A percentile compares a stretch with the other conserved stretches of the same genome.
These are phyloP conservation scores for Cyclostephanos tholiformis DNA, from an alignment of 108 stramenopile species.

Conservation along the genomic window DNA sequence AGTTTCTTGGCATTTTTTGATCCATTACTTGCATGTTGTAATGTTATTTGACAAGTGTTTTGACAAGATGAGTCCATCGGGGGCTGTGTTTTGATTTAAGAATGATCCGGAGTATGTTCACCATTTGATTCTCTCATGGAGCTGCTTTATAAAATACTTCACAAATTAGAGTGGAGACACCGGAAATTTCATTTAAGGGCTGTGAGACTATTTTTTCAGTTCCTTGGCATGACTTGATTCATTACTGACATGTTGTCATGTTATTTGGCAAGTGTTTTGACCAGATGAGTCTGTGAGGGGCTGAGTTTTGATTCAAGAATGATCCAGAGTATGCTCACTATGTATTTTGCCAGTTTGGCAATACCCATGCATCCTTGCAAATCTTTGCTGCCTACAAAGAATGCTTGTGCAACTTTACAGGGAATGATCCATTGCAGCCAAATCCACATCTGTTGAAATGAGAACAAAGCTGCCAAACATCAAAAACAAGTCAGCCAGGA, in stretches of 20 bases:
- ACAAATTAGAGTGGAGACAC: background rate
- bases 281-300: background rate
- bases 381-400: background rate
- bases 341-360: slow-evolving; percentile 1
- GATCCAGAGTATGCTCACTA: slow-evolving; percentile 1
- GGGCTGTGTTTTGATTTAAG: too few relatives aligned
- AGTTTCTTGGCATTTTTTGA: too few relatives aligned
- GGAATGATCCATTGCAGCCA: background rate
- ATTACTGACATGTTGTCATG: background rate
- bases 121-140: too few relatives aligned
- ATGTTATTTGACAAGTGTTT: too few relatives aligned
- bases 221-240: background rate
- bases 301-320: too few relatives aligned
- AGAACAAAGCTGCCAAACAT: too few relatives aligned
- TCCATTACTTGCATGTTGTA: too few relatives aligned
- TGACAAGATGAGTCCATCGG: too few relatives aligned
- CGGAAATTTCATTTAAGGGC: background rate
- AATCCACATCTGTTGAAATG: background rate
- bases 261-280: slow-evolving; percentile 4
- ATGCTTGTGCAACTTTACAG: background rate
- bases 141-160: background rate
- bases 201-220: background rate
- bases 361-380: background rate
- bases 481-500: too few relatives aligned
- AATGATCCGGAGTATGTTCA: too few relatives aligned